Evolutionary conservation across 2,329 filamentous ascomycete species (phyloP), one percentile per base, ranked within the genome.

Genomic region (Cucurbitaria berberidis): DNA sequence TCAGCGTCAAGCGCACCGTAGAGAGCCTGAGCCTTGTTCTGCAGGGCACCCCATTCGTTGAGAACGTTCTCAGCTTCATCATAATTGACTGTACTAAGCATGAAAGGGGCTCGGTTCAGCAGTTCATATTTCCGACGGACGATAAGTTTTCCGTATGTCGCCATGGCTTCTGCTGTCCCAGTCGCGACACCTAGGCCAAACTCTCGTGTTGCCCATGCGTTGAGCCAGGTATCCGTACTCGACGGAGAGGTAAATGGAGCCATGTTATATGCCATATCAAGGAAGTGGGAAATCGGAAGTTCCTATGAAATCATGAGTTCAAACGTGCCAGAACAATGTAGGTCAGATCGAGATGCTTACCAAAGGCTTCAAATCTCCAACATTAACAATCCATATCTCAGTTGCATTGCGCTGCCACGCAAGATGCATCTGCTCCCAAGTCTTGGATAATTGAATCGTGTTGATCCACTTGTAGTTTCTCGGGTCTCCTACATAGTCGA

Each of bases 241-340:
- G 55, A 49, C 1, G 75, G 70, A 0, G 82, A 80, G 51, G 79
- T 82, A 53, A 84, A 78, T n/a, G 80, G 76, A 6, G 76, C 76
- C 27, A 82, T 80, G 64, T 89, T 82, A 65, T 88, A 89, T 1
- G 84, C 86, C 56, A 89, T 77, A 59, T 88, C 85, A 51, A 89
- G 72, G 71, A 85, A 87, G 67, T 88, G 85, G 60, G 77, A 26
- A 1, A 57, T 48, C 5, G 49, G 53, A 26, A 57, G 26, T 15
- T 40, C 16, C 10, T 22, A 27, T n/a, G 35, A 32, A 10, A 18
- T 29, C 18, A 43, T 29, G 15, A 6, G 3, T 45, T 38, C 3
- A 42, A 19, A 19, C 53, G 54, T 11, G 56, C 56, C 16, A 59
- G 29, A 11, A 19, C 41, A 48, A 56, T 46, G 19, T 41, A 42